A percentile compares a stretch with the other conserved stretches of the same genome.
These are phyloP conservation scores for Chernovozyma sophiae-reginae DNA, from an alignment of 1,139 yeast genomes.

Conservation along the genomic window DNA sequence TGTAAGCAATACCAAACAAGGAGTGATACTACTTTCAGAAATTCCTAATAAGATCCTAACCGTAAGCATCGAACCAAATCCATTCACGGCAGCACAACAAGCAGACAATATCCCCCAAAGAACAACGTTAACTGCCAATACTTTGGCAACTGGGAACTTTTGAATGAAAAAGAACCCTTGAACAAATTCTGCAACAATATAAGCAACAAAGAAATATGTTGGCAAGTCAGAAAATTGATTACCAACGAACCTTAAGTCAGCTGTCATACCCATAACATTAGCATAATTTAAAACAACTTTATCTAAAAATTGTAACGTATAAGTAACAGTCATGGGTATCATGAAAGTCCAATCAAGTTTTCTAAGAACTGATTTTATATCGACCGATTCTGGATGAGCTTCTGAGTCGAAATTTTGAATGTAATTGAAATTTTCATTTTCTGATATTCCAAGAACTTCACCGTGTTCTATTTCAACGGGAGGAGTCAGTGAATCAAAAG, in stretches of 20 bases:
- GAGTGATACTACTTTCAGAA: slow-evolving; percentile 34
- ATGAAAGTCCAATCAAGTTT: slow-evolving; percentile 13
- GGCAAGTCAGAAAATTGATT: slow-evolving; percentile 19
- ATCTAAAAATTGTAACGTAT: slow-evolving; percentile 46
- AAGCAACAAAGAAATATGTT: slow-evolving; percentile 43
- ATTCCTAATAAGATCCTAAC: slow-evolving; percentile 42
- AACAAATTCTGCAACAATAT: slow-evolving; percentile 44
- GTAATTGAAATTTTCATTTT: slow-evolving; percentile 13
- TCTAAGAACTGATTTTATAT: slow-evolving; percentile 4
- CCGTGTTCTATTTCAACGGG: slow-evolving; percentile 6
- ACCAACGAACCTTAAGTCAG: slow-evolving; percentile 21
- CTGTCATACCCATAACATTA: slow-evolving; percentile 18
- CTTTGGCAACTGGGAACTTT: slow-evolving; percentile 51
- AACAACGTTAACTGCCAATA: slow-evolving; percentile 39
- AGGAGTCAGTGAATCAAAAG: slow-evolving; percentile 7
- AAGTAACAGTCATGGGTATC: slow-evolving; percentile 29
- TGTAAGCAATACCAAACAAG: slow-evolving; percentile 16
- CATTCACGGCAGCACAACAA: slow-evolving; percentile 41
- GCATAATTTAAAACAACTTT: slow-evolving; percentile 43
- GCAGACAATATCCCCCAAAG: slow-evolving; percentile 51
- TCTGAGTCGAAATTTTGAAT: slow-evolving; percentile 13
- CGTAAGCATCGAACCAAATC: slow-evolving; percentile 47
- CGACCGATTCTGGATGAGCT: slow-evolving; percentile 13
- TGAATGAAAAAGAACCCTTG: slow-evolving; percentile 50
- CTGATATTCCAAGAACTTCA: slow-evolving; percentile 5